phyloP scores from a whole-genome alignment of 371 early-diverging fungal genomes.

The Rhizoclosmatium hyalinum region DNA sequence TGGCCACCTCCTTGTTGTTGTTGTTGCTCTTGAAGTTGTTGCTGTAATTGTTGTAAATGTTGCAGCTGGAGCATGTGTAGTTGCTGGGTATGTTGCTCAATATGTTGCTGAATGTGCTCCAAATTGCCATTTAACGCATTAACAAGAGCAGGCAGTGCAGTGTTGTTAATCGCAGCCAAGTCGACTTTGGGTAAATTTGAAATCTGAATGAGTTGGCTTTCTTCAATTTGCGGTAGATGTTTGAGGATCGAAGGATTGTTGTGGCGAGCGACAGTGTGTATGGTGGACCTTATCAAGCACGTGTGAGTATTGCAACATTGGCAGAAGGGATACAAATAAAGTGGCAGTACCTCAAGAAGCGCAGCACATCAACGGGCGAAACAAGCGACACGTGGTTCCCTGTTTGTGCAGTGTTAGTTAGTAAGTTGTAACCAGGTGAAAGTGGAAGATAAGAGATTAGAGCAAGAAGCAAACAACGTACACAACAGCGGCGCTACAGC shows the following conservation, averaged over 20 bases:
- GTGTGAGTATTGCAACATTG: neutral
- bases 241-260: neutral
- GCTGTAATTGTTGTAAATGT: neutral
- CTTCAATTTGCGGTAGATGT: neutral
- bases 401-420: neutral
- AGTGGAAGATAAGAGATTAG: neutral
- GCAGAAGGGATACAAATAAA: neutral
- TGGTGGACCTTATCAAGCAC: conserved; percentile 1
- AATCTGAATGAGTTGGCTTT: neutral
- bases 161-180: neutral
- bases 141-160: neutral
- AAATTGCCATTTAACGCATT: neutral
- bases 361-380: neutral
- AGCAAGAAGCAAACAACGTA: neutral
- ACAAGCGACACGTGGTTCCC: neutral
- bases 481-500: neutral
- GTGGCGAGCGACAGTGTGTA: conserved; percentile 10
- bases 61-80: neutral
- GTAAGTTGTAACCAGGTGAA: neutral
- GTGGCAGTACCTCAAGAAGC: neutral
- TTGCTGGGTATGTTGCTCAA: conserved; percentile 1
- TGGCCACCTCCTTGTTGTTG: neutral
- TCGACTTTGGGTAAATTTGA: conserved; percentile 2
- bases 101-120: neutral
- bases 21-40: neutral